phyloP scores from a whole-genome alignment of 2,329 filamentous ascomycete genomes.

The Arthrocladium fulminans region DNA sequence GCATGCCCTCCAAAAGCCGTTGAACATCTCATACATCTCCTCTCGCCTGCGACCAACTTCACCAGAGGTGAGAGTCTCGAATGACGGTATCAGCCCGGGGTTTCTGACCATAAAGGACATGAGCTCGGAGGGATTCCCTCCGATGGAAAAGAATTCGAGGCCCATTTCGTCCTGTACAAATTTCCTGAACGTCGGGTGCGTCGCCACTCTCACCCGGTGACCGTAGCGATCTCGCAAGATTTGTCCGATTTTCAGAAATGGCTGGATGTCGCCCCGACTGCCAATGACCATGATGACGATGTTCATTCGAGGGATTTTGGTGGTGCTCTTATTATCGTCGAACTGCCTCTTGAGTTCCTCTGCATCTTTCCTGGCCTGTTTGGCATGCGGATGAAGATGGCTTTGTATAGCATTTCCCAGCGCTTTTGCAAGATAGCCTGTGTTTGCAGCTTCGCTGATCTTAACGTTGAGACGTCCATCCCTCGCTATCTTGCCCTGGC shows the following conservation, averaged over 20 bases:
- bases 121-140: conserved; percentile 68
- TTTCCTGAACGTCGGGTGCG: conserved; percentile 66
- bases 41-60: conserved; percentile 60
- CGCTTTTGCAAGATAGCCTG: conserved; percentile 64
- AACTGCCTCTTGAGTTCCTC: conserved; percentile 15
- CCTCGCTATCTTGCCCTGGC: conserved; percentile 48
- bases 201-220: conserved; percentile 68
- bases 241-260: conserved; percentile 67
- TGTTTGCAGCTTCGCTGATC: conserved; percentile 60
- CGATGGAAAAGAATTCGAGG: conserved; percentile 71
- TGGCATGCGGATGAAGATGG: conserved; percentile 36
- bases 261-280: conserved; percentile 69
- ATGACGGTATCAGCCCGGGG: conserved; percentile 60
- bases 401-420: conserved; percentile 56
- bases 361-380: conserved; percentile 20
- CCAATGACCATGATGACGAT: conserved; percentile 81
- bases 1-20: conserved; percentile 73
- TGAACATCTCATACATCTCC: conserved; percentile 72
- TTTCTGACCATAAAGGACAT: conserved; percentile 91
- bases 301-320: conserved; percentile 51
- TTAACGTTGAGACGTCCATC: conserved; percentile 66
- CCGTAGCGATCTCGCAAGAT: conserved; percentile 61
- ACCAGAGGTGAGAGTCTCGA: conserved; percentile 63
- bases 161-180: conserved; percentile 65
- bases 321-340: conserved; percentile 20